Percentiles rank a stretch among this genome's conserved stretches.
phyloP scores from a whole-genome alignment of 257 asterid genomes.

The Cinchona pubescens region DNA sequence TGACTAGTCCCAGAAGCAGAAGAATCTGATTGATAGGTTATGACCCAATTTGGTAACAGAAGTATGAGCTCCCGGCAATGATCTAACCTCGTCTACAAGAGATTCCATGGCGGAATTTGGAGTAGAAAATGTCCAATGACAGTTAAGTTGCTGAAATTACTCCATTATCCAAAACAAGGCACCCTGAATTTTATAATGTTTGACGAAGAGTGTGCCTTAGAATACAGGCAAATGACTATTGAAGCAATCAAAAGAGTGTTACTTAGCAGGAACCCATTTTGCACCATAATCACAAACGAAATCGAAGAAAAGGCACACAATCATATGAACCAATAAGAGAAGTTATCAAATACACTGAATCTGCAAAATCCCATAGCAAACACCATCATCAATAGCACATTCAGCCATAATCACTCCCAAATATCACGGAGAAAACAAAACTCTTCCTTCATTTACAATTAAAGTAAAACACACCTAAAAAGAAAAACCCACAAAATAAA shows the following conservation, averaged over 20 bases:
- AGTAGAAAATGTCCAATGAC: constrained; percentile 35
- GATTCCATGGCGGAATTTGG: constrained; percentile 51
- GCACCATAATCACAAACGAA: not conserved
- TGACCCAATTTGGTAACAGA: constrained; percentile 32
- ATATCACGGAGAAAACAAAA: not conserved
- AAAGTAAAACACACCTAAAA: not conserved
- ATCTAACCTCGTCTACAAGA: constrained; percentile 57
- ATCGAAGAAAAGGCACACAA: not conserved
- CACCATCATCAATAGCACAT: constrained; percentile 10
- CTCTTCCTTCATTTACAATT: not conserved
- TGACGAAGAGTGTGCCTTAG: not conserved
- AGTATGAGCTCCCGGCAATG: constrained; percentile 47
- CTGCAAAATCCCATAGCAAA: constrained; percentile 9
- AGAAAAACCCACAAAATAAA: constrained; percentile 15
- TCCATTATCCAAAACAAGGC: constrained; percentile 19
- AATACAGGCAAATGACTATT: not conserved
- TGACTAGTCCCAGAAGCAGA: constrained; percentile 40
- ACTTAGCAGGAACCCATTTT: not conserved
- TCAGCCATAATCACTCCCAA: constrained; percentile 3
- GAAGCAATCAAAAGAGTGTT: constrained; percentile 1
- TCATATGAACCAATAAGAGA: not conserved
- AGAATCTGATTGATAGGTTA: constrained; percentile 33
- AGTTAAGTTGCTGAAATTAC: constrained; percentile 22
- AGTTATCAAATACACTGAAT: constrained; percentile 4
- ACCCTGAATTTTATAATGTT: not conserved